Evolutionary conservation across 331 rosid species (phyloP).

Genomic region (Acacia pycnantha): DNA sequence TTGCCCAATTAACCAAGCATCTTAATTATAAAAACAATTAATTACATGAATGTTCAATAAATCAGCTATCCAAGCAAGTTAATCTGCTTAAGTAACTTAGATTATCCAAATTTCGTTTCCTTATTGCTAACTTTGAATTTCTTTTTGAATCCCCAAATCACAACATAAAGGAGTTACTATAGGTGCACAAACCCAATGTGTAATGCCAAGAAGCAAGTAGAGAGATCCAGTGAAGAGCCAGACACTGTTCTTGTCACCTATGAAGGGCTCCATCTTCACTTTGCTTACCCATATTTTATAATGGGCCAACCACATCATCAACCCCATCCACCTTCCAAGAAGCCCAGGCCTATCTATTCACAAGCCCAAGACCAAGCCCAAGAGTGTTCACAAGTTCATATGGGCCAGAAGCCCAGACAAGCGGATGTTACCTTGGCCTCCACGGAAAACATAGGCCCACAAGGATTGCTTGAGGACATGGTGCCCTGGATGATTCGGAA

Average conservation of each 20-base stretch:
- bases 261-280: conserved; percentile 93
- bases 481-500: conserved; percentile 83
- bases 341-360: conserved; percentile 42
- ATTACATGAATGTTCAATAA: neutral
- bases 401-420: neutral
- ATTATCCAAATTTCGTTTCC: neutral
- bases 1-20: neutral
- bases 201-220: conserved; percentile 92
- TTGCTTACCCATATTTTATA: conserved; percentile 64
- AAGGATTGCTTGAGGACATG: conserved; percentile 88
- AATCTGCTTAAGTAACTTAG: neutral
- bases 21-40: neutral
- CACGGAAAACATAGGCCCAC: conserved; percentile 38
- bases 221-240: conserved; percentile 75
- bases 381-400: neutral
- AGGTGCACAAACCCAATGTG: conserved; percentile 93
- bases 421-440: neutral
- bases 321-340: conserved; percentile 45
- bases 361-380: conserved; percentile 29
- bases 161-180: conserved; percentile 67
- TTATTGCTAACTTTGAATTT: neutral
- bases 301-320: conserved; percentile 40
- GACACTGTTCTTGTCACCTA: conserved; percentile 80
- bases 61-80: neutral
- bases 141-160: neutral